These are phyloP conservation scores for Lojkania enalia DNA, from an alignment of 2,329 filamentous ascomycete genomes.

Conservation along the genomic window DNA sequence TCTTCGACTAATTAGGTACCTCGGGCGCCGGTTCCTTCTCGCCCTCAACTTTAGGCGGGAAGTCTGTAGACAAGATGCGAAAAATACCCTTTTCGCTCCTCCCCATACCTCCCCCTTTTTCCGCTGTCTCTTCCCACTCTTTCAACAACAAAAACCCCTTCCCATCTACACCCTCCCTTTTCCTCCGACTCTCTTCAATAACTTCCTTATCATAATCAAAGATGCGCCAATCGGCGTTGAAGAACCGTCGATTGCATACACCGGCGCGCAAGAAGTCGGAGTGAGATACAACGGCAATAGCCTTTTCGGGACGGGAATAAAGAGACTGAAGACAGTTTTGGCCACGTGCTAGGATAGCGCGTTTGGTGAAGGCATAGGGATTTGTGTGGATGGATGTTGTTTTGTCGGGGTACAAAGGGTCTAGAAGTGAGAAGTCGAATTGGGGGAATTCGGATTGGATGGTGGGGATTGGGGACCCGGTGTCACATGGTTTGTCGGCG, in stretches of 20 bases:
- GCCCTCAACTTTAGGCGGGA: conserved; percentile 24
- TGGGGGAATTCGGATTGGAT: conserved; percentile 56
- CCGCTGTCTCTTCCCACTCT: conserved; percentile 56
- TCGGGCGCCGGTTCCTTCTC: conserved; percentile 1
- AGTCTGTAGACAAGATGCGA: conserved; percentile 28
- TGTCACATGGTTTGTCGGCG: conserved; percentile 61
- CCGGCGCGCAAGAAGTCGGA: conserved; percentile 64
- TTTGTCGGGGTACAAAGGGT: conserved; percentile 67
- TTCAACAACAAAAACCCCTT: conserved; percentile 39
- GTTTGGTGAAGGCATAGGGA: conserved; percentile 58
- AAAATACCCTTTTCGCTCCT: conserved; percentile 49
- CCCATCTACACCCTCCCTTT: conserved; percentile 48
- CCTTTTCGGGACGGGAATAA: conserved; percentile 59
- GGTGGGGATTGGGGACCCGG: conserved; percentile 54
- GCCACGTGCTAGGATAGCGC: conserved; percentile 60
- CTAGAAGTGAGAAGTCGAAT: conserved; percentile 61
- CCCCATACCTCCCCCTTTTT: conserved; percentile 55
- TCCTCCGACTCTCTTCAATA: conserved; percentile 48
- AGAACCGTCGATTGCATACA: conserved; percentile 55
- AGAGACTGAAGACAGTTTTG: conserved; percentile 56
- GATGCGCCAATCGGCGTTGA: conserved; percentile 67
- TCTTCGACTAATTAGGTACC: not conserved
- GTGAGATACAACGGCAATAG: conserved; percentile 67
- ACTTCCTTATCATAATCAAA: conserved; percentile 59
- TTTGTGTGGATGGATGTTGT: conserved; percentile 44